Base-by-base conservation (phyloP, 306 rosid species). In the Delonix regia region DNA sequence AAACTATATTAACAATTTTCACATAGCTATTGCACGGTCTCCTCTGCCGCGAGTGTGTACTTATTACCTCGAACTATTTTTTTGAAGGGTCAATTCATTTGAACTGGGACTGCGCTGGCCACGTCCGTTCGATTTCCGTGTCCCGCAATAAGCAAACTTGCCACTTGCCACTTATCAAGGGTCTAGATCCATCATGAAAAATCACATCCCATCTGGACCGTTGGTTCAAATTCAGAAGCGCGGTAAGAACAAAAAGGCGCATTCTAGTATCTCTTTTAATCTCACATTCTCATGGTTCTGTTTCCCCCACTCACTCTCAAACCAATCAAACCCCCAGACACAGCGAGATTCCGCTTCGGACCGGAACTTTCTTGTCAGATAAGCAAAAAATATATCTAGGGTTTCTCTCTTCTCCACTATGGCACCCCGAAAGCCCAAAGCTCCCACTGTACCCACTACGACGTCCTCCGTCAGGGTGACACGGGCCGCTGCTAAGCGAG, bases 401-500 rank as follows among this genome's bases (percentile, higher is more conserved):
- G 75, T 28, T 28, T 7, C 28, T 30, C 18, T 28, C 19, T 24
- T 22, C 24, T n/a, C 24, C 8, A 1, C 44, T 18, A 64, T 64
- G 70, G 70, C 70, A 18, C 70, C 70, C 49, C 38, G 30, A 21
- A 64, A 64, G 19, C 2, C 30, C 16, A 68, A 73, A 51, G 69
- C 69, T 5, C 53, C 19, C 0, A 12, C 25, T 5, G 6, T 6
- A 1, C 48, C 48, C 12, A 0, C 7, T 1, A 3, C 73, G 34
- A 39, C 9, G 22, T 7, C 64, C 16, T 41, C 72, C 22, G 25
- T 11, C 3, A 85, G 85, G 19, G 33, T 62, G 5, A 78, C 83
- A 15, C 88, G 88, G 2, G 56, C 83, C 4, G 13, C 83, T 18
- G 41, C 59, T 15, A 81, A 48, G 55, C 61, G 68, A 12, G 16